Conservation (phyloP, 768 basidiomycete species). For the Myochromella boudieri region DNA sequence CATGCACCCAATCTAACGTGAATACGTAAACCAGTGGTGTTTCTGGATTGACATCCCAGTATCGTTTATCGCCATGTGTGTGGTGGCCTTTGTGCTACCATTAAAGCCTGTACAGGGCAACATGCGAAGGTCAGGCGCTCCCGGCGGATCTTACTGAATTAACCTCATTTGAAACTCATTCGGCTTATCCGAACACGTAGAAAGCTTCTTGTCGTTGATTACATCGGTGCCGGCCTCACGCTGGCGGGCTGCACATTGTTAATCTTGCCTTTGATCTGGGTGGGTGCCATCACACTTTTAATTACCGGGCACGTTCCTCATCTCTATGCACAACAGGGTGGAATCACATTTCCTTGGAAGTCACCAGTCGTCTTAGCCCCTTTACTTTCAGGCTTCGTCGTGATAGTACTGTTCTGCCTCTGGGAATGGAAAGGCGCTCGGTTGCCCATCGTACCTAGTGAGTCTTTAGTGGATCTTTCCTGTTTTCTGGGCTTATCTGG, state of each 20-base stretch:
- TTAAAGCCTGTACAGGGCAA: slow-evolving; percentile 67
- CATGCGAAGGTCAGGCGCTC: slow-evolving; percentile 41
- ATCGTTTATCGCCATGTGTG: slow-evolving; percentile 49
- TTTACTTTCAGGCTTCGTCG: slow-evolving; percentile 52
- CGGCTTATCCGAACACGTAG: slow-evolving; percentile 24
- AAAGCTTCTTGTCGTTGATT: slow-evolving; percentile 68
- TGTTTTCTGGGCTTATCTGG: background rate
- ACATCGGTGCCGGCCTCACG: slow-evolving; percentile 56
- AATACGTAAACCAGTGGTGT: slow-evolving; percentile 56
- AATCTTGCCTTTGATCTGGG: slow-evolving; percentile 74
- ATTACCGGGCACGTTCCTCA: background rate
- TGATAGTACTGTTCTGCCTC: slow-evolving; percentile 57
- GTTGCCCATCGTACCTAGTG: slow-evolving; percentile 74
- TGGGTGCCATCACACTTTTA: slow-evolving; percentile 23
- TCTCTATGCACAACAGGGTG: slow-evolving; percentile 45
- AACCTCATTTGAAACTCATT: background rate
- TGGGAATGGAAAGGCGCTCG: slow-evolving; percentile 74
- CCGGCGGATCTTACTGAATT: background rate
- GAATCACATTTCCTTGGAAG: slow-evolving; percentile 70
- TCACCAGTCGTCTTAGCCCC: slow-evolving; percentile 65
- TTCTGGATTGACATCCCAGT: slow-evolving; percentile 73
- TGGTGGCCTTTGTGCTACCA: slow-evolving; percentile 64
- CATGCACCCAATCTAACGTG: no score
- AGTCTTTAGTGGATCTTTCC: slow-evolving; percentile 17
- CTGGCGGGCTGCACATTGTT: slow-evolving; percentile 61